Evolutionary conservation across 768 basidiomycete species (phyloP).

Genomic region (Leucosporidium creatinivorum): DNA sequence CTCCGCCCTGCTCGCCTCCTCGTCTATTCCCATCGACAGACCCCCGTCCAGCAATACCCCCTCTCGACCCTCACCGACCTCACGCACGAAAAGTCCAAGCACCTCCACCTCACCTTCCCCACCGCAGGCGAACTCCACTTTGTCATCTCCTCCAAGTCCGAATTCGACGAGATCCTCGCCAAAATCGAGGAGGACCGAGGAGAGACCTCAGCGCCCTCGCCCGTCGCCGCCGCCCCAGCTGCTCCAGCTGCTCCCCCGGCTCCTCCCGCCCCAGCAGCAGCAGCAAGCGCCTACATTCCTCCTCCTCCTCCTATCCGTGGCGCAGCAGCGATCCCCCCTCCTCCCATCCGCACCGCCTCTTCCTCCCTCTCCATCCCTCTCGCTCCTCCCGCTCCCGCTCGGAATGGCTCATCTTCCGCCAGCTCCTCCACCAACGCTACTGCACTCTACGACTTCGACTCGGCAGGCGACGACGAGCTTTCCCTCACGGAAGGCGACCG

Average conservation of each 20-base stretch:
- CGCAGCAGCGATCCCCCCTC: constrained; percentile 29
- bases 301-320: constrained; percentile 20
- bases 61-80: constrained; percentile 60
- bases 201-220: constrained; percentile 39
- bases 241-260: constrained; percentile 28
- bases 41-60: constrained; percentile 93
- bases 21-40: constrained; percentile 54
- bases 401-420: constrained; percentile 52
- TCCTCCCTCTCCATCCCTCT: constrained; percentile 54
- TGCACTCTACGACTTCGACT: constrained; percentile 78
- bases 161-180: constrained; percentile 69
- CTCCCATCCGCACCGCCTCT: constrained; percentile 42
- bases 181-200: constrained; percentile 64
- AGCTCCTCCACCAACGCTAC: constrained; percentile 41
- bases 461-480: constrained; percentile 80
- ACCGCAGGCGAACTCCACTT: constrained; percentile 72
- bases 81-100: constrained; percentile 70
- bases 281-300: constrained; percentile 25
- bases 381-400: too few species aligned
- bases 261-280: constrained; percentile 12
- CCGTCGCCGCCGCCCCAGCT: constrained; percentile 25
- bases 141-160: constrained; percentile 69
- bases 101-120: constrained; percentile 59
- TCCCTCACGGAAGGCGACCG: constrained; percentile 75
- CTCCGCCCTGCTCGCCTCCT: background rate